These are phyloP conservation scores for Xylogone sp. DNA, from an alignment of 2,329 filamentous ascomycete genomes.

Conservation along the genomic window DNA sequence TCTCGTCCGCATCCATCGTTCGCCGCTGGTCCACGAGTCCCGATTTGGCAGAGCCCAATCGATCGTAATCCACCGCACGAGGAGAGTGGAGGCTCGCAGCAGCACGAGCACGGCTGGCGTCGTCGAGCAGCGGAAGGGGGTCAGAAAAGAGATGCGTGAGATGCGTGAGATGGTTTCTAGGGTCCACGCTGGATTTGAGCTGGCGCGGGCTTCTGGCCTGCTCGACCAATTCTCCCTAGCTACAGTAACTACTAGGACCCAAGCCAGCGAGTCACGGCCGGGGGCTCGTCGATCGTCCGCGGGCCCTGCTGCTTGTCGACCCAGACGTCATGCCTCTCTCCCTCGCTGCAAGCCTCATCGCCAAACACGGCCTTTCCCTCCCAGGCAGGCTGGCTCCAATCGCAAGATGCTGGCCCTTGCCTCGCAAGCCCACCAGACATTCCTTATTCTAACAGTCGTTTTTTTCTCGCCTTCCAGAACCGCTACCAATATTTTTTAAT, in stretches of 20 bases:
- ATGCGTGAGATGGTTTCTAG: too few relatives aligned
- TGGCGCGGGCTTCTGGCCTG: too few relatives aligned
- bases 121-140: too few relatives aligned
- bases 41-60: background rate
- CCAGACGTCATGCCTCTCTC: background rate
- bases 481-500: background rate
- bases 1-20: background rate
- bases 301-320: background rate
- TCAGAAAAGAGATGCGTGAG: too few relatives aligned
- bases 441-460: background rate
- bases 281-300: background rate
- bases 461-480: background rate
- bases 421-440: background rate
- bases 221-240: too few relatives aligned
- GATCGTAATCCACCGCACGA: background rate
- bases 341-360: background rate
- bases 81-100: too few relatives aligned
- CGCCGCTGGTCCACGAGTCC: background rate
- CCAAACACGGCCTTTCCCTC: background rate
- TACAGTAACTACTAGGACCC: too few relatives aligned
- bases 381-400: background rate
- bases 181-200: too few relatives aligned
- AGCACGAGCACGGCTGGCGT: too few relatives aligned
- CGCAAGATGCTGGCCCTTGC: background rate
- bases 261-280: too few relatives aligned